phyloP scores from a whole-genome alignment of 768 basidiomycete genomes.

The Obba rivulosa region DNA sequence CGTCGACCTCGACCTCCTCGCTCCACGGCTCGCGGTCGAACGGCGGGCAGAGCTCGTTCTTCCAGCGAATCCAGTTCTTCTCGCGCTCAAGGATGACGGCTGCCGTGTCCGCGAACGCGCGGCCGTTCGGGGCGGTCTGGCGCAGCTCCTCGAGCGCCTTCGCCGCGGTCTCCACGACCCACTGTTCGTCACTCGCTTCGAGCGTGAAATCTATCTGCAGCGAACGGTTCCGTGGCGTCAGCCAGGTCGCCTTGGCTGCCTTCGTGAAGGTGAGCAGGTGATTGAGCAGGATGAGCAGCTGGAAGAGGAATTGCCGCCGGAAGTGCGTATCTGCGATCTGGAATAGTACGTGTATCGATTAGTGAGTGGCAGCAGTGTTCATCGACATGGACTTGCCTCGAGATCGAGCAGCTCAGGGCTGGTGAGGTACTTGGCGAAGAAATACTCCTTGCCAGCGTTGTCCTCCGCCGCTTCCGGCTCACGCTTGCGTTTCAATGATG shows the following conservation, averaged over 20 bases:
- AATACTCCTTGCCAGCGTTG: constrained; percentile 59
- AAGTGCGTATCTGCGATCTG: constrained; percentile 89
- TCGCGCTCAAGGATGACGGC: constrained; percentile 71
- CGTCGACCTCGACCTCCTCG: constrained; percentile 36
- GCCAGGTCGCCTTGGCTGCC: constrained; percentile 54
- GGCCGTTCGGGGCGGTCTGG: constrained; percentile 74
- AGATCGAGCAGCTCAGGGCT: constrained; percentile 82
- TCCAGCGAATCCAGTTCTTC: constrained; percentile 89
- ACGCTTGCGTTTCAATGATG: constrained; percentile 23
- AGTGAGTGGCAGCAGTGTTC: not conserved
- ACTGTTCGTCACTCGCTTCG: constrained; percentile 59
- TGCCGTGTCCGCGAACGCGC: constrained; percentile 71
- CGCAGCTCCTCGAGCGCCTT: constrained; percentile 54
- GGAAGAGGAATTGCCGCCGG: constrained; percentile 89
- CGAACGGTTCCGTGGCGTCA: constrained; percentile 64
- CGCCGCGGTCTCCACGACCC: constrained; percentile 67
- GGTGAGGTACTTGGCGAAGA: constrained; percentile 92
- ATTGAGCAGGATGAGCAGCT: constrained; percentile 71
- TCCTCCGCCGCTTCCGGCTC: constrained; percentile 65
- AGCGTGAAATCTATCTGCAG: constrained; percentile 82
- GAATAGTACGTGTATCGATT: not conserved
- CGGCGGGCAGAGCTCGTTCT: constrained; percentile 72
- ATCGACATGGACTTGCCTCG: constrained; percentile 51
- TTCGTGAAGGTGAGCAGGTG: constrained; percentile 76
- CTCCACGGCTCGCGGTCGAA: constrained; percentile 74